Percentiles rank a stretch among this genome's conserved stretches.
Conservation (phyloP, 2,329 filamentous ascomycete species). For the Talaromyces sp. region DNA sequence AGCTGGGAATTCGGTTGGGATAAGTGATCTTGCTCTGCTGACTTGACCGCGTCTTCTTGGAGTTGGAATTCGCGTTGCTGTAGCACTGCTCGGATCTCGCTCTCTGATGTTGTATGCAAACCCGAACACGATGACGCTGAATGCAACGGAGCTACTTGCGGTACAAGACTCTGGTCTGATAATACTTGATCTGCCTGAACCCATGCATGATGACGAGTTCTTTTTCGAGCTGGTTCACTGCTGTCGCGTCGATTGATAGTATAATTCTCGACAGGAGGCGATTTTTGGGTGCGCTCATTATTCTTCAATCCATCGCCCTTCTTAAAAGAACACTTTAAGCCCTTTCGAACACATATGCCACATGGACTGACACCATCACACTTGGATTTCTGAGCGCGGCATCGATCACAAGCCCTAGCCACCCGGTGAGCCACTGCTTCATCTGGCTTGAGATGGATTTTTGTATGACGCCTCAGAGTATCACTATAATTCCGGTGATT, state of each 20-base stretch:
- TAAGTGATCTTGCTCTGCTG: not conserved
- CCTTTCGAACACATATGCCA: conserved; percentile 7
- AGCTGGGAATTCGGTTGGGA: not conserved
- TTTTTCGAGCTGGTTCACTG: not conserved
- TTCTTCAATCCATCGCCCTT: not conserved
- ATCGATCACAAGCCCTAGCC: conserved; percentile 12
- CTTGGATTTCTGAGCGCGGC: conserved; percentile 10
- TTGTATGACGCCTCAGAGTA: conserved; percentile 11
- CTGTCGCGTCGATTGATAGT: conserved; percentile 1
- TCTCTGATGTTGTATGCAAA: not conserved
- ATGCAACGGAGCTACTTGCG: not conserved
- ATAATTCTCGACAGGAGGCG: not conserved
- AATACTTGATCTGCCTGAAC: not conserved
- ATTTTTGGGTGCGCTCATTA: not conserved
- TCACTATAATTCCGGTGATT: not conserved
- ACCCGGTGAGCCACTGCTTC: not conserved
- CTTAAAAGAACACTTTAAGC: conserved; percentile 12
- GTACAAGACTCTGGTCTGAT: not conserved
- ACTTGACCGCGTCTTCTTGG: not conserved
- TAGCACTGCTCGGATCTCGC: conserved; percentile 1
- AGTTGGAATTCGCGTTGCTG: conserved; percentile 7
- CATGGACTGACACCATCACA: conserved; percentile 14
- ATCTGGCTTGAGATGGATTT: conserved; percentile 2
- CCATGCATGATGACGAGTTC: not conserved
- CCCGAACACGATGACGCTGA: not conserved